These are phyloP conservation scores for Echium plantagineum DNA, from an alignment of 257 asterid species.

Conservation along the genomic window DNA sequence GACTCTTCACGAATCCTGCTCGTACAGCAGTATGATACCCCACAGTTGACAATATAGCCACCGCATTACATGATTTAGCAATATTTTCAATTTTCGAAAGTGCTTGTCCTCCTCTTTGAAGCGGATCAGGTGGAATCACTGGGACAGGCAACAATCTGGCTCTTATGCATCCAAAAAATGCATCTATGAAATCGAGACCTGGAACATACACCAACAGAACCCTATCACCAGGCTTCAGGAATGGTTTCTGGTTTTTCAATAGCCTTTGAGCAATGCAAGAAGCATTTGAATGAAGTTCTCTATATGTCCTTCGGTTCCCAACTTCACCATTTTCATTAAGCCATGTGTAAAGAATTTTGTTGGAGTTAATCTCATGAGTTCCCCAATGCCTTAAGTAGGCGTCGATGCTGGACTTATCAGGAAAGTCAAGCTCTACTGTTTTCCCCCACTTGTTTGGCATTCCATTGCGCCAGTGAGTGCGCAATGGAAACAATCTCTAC, in stretches of 20 bases:
- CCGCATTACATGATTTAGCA: constrained; percentile 53
- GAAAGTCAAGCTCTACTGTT: constrained; percentile 47
- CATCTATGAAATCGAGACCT: constrained; percentile 66
- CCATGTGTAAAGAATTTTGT: constrained; percentile 68
- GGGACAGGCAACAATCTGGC: constrained; percentile 80
- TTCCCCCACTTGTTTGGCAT: constrained; percentile 34
- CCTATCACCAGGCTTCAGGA: constrained; percentile 55
- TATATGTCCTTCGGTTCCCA: constrained; percentile 35
- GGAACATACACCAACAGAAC: constrained; percentile 74
- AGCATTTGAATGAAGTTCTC: constrained; percentile 59
- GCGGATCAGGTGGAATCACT: constrained; percentile 83
- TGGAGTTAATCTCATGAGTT: constrained; percentile 26
- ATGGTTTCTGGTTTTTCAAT: constrained; percentile 47
- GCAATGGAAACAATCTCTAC: constrained; percentile 54
- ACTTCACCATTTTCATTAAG: constrained; percentile 52
- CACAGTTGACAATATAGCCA: constrained; percentile 57
- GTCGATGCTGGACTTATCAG: constrained; percentile 49
- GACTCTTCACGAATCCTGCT: constrained; percentile 54
- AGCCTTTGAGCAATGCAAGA: constrained; percentile 59
- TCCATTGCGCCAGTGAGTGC: constrained; percentile 22
- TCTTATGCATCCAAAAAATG: constrained; percentile 77
- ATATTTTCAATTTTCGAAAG: constrained; percentile 64
- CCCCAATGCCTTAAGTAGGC: constrained; percentile 70
- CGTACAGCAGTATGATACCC: constrained; percentile 73
- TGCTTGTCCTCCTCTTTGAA: constrained; percentile 85